Evolutionary conservation across 805 yeast genomes (phyloP).

Genomic region (Ogataea kodamae): DNA sequence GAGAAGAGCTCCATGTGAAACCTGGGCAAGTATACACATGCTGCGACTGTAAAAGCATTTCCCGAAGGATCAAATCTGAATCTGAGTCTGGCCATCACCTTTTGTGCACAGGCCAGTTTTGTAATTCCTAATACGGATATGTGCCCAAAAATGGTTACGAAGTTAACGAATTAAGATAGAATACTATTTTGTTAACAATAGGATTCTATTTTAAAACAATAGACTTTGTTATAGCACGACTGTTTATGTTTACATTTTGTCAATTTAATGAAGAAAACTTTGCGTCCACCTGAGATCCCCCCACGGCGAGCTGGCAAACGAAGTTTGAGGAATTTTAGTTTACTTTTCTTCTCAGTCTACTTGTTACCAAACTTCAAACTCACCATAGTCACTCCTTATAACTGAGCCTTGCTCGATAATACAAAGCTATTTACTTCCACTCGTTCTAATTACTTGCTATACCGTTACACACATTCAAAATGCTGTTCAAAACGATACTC

Average conservation of each 20-base stretch:
- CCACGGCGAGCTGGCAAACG: background rate
- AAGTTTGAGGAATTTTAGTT: slow-evolving; percentile 1
- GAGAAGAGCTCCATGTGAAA: too few species aligned
- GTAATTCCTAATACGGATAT: background rate
- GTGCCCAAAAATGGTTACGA: too few species aligned
- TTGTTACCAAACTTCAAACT: slow-evolving; percentile 18
- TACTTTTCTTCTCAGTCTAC: slow-evolving; percentile 8
- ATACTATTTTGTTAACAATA: slow-evolving; percentile 1
- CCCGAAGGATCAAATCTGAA: too few species aligned
- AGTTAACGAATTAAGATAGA: too few species aligned
- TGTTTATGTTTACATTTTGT: slow-evolving; percentile 13
- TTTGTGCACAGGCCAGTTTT: too few species aligned
- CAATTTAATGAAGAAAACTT: slow-evolving; percentile 8
- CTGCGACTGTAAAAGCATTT: too few species aligned
- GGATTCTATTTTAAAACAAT: background rate
- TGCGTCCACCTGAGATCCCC: slow-evolving; percentile 5
- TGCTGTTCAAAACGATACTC: slow-evolving; percentile 28
- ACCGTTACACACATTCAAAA: slow-evolving; percentile 2
- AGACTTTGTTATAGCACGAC: slow-evolving; percentile 3
- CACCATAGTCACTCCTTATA: slow-evolving; percentile 32
- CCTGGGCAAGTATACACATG: too few species aligned
- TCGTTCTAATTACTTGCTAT: slow-evolving; percentile 1
- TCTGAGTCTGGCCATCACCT: slow-evolving; percentile 7
- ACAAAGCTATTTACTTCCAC: slow-evolving; percentile 3
- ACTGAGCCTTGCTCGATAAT: slow-evolving; percentile 14